Evolutionary conservation across 192 early-diverging fungal genomes (phyloP).

Genomic region (Mortierella claussenii): DNA sequence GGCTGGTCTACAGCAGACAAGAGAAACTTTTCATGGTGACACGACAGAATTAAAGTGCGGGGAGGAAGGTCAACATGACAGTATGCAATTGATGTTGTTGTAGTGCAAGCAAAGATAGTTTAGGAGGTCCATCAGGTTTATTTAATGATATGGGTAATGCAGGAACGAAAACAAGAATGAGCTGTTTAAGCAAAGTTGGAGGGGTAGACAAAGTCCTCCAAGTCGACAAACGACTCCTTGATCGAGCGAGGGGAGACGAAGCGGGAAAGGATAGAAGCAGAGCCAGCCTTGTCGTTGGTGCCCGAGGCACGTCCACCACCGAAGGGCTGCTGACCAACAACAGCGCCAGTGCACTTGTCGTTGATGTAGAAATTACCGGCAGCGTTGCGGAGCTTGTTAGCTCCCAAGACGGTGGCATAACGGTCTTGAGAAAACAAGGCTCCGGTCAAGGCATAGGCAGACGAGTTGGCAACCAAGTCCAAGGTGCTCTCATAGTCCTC

Average conservation of each 20-base stretch:
- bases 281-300: constrained; percentile 99
- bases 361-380: constrained; percentile 99
- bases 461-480: constrained; percentile 80
- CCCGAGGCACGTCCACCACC: constrained; percentile 94
- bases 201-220: constrained; percentile 85
- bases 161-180: no score
- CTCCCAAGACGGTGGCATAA: constrained; percentile 74
- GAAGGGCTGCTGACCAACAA: constrained; percentile 98
- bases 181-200: constrained; percentile 77
- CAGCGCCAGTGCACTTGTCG: constrained; percentile 98
- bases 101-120: no score
- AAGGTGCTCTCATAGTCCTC: constrained; percentile 80
- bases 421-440: constrained; percentile 93
- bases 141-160: no score
- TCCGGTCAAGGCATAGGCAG: constrained; percentile 90
- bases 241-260: constrained; percentile 94
- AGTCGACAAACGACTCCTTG: constrained; percentile 94
- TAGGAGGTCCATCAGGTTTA: no score
- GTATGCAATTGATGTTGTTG: no score
- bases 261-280: constrained; percentile 79
- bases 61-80: no score
- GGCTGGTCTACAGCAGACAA: no score
- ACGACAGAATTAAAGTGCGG: no score
- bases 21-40: no score
- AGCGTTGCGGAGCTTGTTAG: constrained; percentile 83